A percentile compares a stretch with the other conserved stretches of the same genome.
Conservation (phyloP, 805 yeast genomes). For the Debaryomyces castellii region DNA sequence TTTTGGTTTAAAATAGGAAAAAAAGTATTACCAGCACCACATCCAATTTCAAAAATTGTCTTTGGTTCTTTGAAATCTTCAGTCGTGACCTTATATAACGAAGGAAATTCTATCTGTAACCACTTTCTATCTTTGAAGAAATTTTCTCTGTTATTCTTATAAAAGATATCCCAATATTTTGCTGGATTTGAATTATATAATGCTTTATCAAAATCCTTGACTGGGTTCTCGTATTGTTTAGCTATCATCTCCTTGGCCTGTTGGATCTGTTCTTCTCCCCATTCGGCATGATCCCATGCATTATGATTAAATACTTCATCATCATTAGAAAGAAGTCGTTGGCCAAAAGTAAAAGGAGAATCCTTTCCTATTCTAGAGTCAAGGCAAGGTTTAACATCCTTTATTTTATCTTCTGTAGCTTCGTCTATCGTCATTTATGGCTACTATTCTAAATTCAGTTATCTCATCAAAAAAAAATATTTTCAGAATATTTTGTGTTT, state of each 20-base stretch:
- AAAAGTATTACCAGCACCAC: constrained; percentile 98
- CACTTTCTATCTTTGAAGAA: constrained; percentile 96
- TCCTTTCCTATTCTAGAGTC: constrained; percentile 77
- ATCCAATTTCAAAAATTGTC: constrained; percentile 87
- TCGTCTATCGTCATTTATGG: neutral
- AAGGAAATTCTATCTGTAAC: constrained; percentile 93
- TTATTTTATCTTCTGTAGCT: neutral
- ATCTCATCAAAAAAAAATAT: neutral
- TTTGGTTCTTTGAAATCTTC: constrained; percentile 67
- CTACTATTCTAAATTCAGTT: neutral
- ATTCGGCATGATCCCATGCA: constrained; percentile 97
- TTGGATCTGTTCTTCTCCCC: constrained; percentile 86
- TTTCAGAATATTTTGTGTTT: neutral
- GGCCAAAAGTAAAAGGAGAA: constrained; percentile 90
- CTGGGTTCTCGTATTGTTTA: constrained; percentile 79
- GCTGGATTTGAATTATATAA: constrained; percentile 84
- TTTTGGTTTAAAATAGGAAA: constrained; percentile 86
- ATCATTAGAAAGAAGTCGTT: constrained; percentile 66
- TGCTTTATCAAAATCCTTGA: constrained; percentile 79
- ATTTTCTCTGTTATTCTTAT: constrained; percentile 85
- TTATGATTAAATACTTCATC: constrained; percentile 88
- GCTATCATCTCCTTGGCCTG: constrained; percentile 74
- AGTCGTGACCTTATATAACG: constrained; percentile 69
- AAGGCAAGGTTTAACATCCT: constrained; percentile 43
- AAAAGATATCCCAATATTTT: constrained; percentile 92